Conservation (phyloP, 495 filamentous ascomycete species). For the Daldinia bambusicola region DNA sequence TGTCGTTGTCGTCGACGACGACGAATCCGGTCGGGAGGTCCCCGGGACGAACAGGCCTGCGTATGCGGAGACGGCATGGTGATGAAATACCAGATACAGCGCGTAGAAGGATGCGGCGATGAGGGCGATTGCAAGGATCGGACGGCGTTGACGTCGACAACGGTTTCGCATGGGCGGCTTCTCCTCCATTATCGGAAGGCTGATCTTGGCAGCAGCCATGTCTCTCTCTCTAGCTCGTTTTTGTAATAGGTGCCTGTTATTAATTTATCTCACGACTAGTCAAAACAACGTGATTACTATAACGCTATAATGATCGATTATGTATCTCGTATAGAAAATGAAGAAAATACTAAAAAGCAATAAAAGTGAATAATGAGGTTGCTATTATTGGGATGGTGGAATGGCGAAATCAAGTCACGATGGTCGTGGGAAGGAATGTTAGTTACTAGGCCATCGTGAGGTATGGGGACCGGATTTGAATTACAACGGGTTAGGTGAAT, state of each 20-base stretch:
- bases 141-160: constrained; percentile 45
- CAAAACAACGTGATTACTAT: constrained; percentile 7
- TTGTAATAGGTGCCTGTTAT: neutral
- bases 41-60: constrained; percentile 24
- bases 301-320: neutral
- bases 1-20: neutral
- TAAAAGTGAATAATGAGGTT: constrained; percentile 12
- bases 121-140: constrained; percentile 41
- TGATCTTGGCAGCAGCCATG: constrained; percentile 43
- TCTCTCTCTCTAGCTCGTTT: neutral
- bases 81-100: constrained; percentile 26
- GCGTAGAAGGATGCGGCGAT: constrained; percentile 40
- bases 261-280: constrained; percentile 1
- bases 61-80: constrained; percentile 35
- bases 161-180: constrained; percentile 46
- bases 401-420: constrained; percentile 6
- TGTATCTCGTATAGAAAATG: constrained; percentile 20
- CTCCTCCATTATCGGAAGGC: constrained; percentile 48
- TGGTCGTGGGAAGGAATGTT: constrained; percentile 15
- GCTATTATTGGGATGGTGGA: neutral
- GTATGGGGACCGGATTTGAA: constrained; percentile 16
- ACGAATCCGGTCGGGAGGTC: constrained; percentile 3
- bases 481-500: constrained; percentile 10
- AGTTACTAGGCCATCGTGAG: constrained; percentile 22
- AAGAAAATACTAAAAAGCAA: constrained; percentile 5